Percentiles rank a stretch among this genome's conserved stretches.
Conservation (phyloP, 73 alveolate genomes). For the Urostyla sp. region DNA sequence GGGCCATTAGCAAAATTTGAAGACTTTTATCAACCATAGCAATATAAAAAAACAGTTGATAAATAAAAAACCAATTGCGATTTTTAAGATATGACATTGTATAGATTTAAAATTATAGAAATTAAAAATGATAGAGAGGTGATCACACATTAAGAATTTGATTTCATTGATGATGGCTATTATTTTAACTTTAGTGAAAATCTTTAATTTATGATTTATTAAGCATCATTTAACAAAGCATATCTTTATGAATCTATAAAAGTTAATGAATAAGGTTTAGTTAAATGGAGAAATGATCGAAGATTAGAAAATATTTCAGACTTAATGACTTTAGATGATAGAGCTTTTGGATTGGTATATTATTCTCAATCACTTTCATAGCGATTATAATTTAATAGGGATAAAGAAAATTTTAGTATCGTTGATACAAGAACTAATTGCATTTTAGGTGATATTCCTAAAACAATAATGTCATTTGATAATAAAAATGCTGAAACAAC, state of each 20-base stretch:
- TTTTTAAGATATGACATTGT: not conserved
- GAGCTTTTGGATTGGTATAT: not conserved
- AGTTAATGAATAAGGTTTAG: not conserved
- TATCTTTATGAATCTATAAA: not conserved
- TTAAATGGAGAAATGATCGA: not conserved
- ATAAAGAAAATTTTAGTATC: not conserved
- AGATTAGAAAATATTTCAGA: not conserved
- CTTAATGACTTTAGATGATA: conserved; percentile 1
- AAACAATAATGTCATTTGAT: conserved; percentile 9
- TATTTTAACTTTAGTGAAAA: not conserved
- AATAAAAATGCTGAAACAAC: not conserved
- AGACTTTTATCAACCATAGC: not conserved
- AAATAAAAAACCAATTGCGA: not conserved
- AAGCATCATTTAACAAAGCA: not conserved
- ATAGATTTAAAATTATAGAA: conserved; percentile 3
- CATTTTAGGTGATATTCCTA: conserved; percentile 1
- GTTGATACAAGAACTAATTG: not conserved
- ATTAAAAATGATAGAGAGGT: conserved; percentile 10
- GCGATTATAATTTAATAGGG: not conserved
- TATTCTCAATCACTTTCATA: not conserved
- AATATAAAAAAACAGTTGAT: not conserved
- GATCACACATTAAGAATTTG: conserved; percentile 10
- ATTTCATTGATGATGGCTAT: not conserved
- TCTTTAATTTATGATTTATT: conserved; percentile 7
- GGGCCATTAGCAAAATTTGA: not conserved